Base-by-base conservation (phyloP, 2,329 filamentous ascomycete species). In the Penicillium sp. region DNA sequence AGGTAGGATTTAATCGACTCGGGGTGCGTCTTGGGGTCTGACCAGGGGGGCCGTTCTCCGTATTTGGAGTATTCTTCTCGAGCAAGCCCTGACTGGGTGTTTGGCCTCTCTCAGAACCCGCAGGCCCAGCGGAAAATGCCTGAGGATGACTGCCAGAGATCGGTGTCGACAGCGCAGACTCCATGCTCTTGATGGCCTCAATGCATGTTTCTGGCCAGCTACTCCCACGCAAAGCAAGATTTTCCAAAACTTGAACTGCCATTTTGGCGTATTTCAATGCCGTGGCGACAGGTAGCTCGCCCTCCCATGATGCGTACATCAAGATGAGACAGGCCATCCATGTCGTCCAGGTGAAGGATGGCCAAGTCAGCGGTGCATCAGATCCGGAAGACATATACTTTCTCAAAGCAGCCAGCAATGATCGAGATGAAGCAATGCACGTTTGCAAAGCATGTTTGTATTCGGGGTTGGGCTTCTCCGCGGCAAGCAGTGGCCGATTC, bases 241-340 rank as follows among this genome's bases (percentile, higher is more conserved):
- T 70, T 38, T 75, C 66, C 11, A 78, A 65, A 15, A 78, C 69
- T 5, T 59, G 54, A 5, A 76, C 65, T 17, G 66, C 74, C 58
- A 65, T 69, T 55, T 61, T 58, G n/a, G 62, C 71, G 55, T 75
- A 82, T 76, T 77, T 79, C 3, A 77, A 62, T 0, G 78, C 78
- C 14, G 75, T 75, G 0, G 69, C 58, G 0, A 75, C 60, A 0
- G 78, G 72, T 3, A 82, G 68, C 35, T 83, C 76, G 0, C 74
- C 73, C 60, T 81, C 79, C 61, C 79, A 80, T 0, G 80, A 81
- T 4, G 82, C 82, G 54, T 82, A 81, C 3, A 83, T 77, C 4
- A 84, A 66, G 20, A 84, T 79, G 41, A 84, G 81, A 1, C 79
- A 80, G 58, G 81, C 82, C 63, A 84, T 84, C 82, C 82, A 84